Evolutionary conservation across 768 basidiomycete genomes (phyloP), one percentile per base, ranked within the genome.

Genomic region (Lentinula sp.): DNA sequence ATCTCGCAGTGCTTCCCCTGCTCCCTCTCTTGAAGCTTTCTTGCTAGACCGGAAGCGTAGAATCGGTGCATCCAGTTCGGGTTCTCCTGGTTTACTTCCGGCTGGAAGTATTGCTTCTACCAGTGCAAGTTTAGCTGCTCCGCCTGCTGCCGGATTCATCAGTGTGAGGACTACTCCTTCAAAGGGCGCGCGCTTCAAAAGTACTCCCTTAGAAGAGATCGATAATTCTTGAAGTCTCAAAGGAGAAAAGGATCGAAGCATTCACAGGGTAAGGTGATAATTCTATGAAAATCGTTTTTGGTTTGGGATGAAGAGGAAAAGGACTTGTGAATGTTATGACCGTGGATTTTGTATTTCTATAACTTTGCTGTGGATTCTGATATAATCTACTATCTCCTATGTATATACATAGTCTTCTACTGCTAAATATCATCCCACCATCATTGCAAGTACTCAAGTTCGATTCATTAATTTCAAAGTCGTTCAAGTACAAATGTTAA

Each of bases 101-200:
- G 63, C 56, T n/a, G 42, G 28, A 28, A 28, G 28, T 28, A 28
- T 60, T 6, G 49, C 62, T 23, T 13, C 58, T 31, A 43, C 60
- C 32, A 62, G 61, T 18, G 62, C 59, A 10, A 51, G 43, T 43
- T 40, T 59, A 23, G 28, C 43, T 18, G 42, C 63, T 63, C 8
- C 69, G 68, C 63, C 51, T 2, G 62, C 52, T n/a, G 62, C 59
- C 34, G 55, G 60, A 40, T 69, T 67, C 23, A 67, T 60, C 59
- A 69, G 67, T 39, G 35, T 18, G 1, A 46, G 61, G 7, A 9
- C 64, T 18, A 54, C 61, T 16, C 51, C 60, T 35, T 65, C 61
- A 56, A 87, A 84, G 67, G 84, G 84, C 28, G 74, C 77, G 21
- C 77, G 82, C 62, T 91, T 89, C 73, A 91, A 90, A 82, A 91